Base-by-base conservation (phyloP, 176 grass and related monocot species). In the Zoysia pacifica region DNA sequence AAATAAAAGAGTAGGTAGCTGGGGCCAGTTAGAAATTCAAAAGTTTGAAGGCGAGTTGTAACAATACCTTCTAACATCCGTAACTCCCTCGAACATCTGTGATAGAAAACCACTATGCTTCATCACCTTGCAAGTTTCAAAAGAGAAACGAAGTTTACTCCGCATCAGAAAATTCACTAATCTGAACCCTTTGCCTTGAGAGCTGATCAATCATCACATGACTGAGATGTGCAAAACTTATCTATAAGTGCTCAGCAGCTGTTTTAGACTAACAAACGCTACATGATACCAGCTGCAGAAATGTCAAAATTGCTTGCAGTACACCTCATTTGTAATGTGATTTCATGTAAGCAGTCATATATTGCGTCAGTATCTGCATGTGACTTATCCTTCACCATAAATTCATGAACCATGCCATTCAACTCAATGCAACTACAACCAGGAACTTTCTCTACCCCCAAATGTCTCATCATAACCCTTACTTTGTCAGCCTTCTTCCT, bases 351-450 rank as follows among this genome's bases (percentile, higher is more conserved):
- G 65, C 90, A 88, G 14, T 88, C 73, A 82, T 92, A 88, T 49
- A 96, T 92, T 42, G 79, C 85, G 72, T 68, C 48, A 37, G 19
- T 71, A 45, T 87, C 83, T 19, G 5, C 46, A 75, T 96, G 93
- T 28, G 67, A 83, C 48, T 72, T 90, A 67, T 96, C 90, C 70
- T 87, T 89, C n/a, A 86, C 85, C 1, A 93, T 65, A 82, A 92
- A 96, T 82, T 96, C 90, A 86, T 92, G 93, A 74, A 92, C 77
- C 46, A 83, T 79, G 38, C 90, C 93, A 73, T 91, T 87, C 45
- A 96, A 61, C 83, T 89, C 88, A 65, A 96, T 92, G 68, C 77
- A 96, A 75, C 93, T 96, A 72, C 90, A 92, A 16, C 90, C 87
- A 14, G 93, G 90, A 72, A 87, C 83, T 67, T 96, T 96, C 82